These are phyloP conservation scores for Hansenula lynferdii DNA, from an alignment of 1,139 yeast species.

Conservation along the genomic window DNA sequence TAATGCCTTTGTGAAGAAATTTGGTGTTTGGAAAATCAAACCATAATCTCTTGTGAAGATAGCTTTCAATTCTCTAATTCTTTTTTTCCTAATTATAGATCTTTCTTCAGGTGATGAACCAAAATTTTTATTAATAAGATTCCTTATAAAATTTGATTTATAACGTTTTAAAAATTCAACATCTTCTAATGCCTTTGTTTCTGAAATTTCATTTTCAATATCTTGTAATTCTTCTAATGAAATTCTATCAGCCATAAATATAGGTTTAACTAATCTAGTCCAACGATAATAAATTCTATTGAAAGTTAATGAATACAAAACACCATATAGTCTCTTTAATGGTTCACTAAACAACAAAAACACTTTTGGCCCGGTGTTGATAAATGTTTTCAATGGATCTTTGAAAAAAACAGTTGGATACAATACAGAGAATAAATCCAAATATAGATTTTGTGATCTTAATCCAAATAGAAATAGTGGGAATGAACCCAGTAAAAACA, in stretches of 20 bases:
- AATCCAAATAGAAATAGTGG: slow-evolving; percentile 23
- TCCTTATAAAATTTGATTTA: slow-evolving; percentile 6
- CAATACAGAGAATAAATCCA: slow-evolving; percentile 2
- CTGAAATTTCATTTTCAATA: slow-evolving; percentile 23
- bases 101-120: slow-evolving; percentile 6
- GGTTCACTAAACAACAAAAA: slow-evolving; percentile 23
- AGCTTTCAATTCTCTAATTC: slow-evolving; percentile 19
- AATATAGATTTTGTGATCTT: slow-evolving; percentile 4
- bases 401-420: slow-evolving; percentile 12
- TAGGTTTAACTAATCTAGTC: slow-evolving; percentile 25
- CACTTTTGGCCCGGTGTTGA: slow-evolving; percentile 10
- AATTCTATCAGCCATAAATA: slow-evolving; percentile 18
- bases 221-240: slow-evolving; percentile 23
- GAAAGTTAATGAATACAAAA: slow-evolving; percentile 29
- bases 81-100: slow-evolving; percentile 5
- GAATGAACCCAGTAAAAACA: slow-evolving; percentile 22
- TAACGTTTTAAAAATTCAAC: slow-evolving; percentile 1
- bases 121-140: slow-evolving; percentile 3
- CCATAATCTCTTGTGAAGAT: slow-evolving; percentile 29
- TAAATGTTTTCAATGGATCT: slow-evolving; percentile 1
- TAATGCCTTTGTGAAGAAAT: slow-evolving; percentile 16
- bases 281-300: slow-evolving; percentile 41
- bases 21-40: slow-evolving; percentile 16
- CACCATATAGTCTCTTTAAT: slow-evolving; percentile 34
- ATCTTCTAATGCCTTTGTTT: slow-evolving; percentile 14